Conservation (phyloP, 495 filamentous ascomycete genomes). For the Parachaetomium inaequale region DNA sequence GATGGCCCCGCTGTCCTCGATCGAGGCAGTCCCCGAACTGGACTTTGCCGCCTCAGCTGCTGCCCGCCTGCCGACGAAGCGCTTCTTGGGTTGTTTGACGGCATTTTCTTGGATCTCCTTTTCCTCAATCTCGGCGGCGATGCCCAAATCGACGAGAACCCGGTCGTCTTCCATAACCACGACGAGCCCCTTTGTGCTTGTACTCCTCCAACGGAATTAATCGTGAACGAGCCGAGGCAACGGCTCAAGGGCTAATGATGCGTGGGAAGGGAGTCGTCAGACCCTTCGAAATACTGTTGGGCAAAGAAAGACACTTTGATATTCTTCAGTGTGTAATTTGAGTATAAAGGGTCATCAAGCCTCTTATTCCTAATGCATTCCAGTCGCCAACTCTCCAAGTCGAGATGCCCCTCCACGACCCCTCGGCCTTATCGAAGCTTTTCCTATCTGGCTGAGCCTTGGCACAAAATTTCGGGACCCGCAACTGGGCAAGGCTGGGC, state of each 20-base stretch:
- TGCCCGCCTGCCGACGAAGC: constrained; percentile 69
- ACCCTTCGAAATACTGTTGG: no score
- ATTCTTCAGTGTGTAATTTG: not conserved
- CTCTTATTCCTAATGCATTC: not conserved
- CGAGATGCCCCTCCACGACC: constrained; percentile 5
- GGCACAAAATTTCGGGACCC: constrained; percentile 3
- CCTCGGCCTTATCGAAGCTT: not conserved
- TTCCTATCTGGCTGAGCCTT: not conserved
- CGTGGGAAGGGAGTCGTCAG: no score
- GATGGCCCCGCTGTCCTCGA: constrained; percentile 64
- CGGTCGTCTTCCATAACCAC: constrained; percentile 52
- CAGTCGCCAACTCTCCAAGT: not conserved
- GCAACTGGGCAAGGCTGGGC: constrained; percentile 3
- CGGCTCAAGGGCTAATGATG: no score
- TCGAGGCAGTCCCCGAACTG: constrained; percentile 44
- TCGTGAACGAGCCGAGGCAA: no score
- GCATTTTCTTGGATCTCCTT: constrained; percentile 35
- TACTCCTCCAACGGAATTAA: no score
- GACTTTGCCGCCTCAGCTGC: constrained; percentile 50
- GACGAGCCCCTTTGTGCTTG: no score
- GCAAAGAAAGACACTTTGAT: no score
- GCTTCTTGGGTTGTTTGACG: constrained; percentile 63
- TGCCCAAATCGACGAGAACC: constrained; percentile 48
- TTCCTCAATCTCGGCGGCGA: constrained; percentile 54
- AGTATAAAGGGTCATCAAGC: not conserved